Conservation (phyloP, 2,329 filamentous ascomycete genomes). For the Calonectria honghensis region DNA sequence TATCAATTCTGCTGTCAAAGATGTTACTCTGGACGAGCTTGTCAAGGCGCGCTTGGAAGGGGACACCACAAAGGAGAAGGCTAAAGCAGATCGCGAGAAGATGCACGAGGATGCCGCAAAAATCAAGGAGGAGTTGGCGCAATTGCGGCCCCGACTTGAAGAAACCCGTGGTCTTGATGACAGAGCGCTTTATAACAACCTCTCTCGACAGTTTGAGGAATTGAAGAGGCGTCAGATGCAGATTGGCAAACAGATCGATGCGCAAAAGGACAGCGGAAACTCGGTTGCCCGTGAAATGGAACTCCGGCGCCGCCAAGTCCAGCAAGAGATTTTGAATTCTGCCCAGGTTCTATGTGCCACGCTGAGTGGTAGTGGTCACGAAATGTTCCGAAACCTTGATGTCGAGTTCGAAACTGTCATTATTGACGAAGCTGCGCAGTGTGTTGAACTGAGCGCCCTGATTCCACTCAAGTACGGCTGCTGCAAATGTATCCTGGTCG, state of each 20-base stretch:
- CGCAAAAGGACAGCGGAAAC: slow-evolving; percentile 89
- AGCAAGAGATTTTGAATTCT: slow-evolving; percentile 92
- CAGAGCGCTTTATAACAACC: slow-evolving; percentile 66
- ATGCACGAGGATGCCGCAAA: slow-evolving; percentile 79
- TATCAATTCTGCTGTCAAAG: slow-evolving; percentile 90
- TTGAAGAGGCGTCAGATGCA: slow-evolving; percentile 83
- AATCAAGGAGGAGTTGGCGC: slow-evolving; percentile 84
- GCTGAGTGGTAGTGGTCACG: slow-evolving; percentile 95
- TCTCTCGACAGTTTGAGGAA: slow-evolving; percentile 86
- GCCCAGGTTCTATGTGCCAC: slow-evolving; percentile 97
- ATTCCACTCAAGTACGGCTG: slow-evolving; percentile 99
- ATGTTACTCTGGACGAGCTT: slow-evolving; percentile 94
- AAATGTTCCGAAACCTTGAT: slow-evolving; percentile 95
- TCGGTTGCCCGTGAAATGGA: slow-evolving; percentile 89
- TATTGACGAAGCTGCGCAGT: slow-evolving; percentile 98
- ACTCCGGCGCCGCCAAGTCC: slow-evolving; percentile 86
- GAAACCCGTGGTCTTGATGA: slow-evolving; percentile 76
- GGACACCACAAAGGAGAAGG: slow-evolving; percentile 75
- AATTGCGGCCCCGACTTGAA: slow-evolving; percentile 83
- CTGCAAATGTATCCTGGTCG: slow-evolving; percentile 96
- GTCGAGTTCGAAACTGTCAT: slow-evolving; percentile 99
- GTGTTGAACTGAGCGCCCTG: slow-evolving; percentile 95
- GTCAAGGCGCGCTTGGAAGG: slow-evolving; percentile 83
- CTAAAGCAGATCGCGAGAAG: slow-evolving; percentile 73
- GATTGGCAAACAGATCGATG: slow-evolving; percentile 90